Percentiles rank a stretch among this genome's conserved stretches.
Conservation (phyloP, 169 alveolate species). For the Ichthyophthirius multifiliis region DNA sequence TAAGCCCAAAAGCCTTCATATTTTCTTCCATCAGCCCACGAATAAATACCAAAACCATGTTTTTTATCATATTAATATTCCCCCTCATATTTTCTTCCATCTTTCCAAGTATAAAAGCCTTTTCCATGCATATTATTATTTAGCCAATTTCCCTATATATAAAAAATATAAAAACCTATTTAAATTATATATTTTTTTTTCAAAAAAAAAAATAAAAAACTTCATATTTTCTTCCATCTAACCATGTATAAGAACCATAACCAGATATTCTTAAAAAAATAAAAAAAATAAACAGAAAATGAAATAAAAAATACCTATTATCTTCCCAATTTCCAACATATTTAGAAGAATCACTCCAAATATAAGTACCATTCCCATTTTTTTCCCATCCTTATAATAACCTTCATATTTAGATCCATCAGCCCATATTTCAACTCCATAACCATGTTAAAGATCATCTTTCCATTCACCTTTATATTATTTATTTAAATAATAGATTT, state of each 20-base stretch:
- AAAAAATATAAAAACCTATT: slow-evolving; percentile 9
- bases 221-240: slow-evolving; percentile 75
- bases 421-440: slow-evolving; percentile 57
- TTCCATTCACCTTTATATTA: slow-evolving; percentile 66
- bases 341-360: slow-evolving; percentile 28
- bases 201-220: neutral
- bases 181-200: neutral
- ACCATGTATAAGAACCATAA: slow-evolving; percentile 72
- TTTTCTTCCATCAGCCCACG: slow-evolving; percentile 44
- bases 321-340: slow-evolving; percentile 34
- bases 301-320: no score
- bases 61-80: slow-evolving; percentile 67
- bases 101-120: slow-evolving; percentile 77
- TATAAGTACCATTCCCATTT: slow-evolving; percentile 42
- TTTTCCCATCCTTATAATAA: slow-evolving; percentile 24
- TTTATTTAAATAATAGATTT: neutral
- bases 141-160: slow-evolving; percentile 65
- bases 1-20: slow-evolving; percentile 57
- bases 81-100: slow-evolving; percentile 75
- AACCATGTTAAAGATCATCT: slow-evolving; percentile 57
- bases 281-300: no score
- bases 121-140: slow-evolving; percentile 71
- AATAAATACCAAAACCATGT: slow-evolving; percentile 34
- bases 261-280: slow-evolving; percentile 61
- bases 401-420: slow-evolving; percentile 38